phyloP scores from a whole-genome alignment of 306 rosid genomes.

The Senna siamea region DNA sequence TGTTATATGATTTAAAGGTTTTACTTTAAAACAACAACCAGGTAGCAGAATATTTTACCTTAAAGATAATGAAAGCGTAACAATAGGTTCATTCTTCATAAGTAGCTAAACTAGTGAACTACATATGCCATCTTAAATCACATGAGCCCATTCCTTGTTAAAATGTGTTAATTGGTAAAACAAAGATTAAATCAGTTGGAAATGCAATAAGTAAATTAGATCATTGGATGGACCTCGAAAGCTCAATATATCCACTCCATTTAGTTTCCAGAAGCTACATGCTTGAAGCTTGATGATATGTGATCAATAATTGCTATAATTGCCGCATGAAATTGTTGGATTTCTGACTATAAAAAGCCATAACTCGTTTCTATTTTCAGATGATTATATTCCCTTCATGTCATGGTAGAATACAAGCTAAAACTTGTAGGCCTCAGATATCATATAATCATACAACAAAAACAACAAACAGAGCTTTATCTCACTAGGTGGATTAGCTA shows the following conservation, averaged over 20 bases:
- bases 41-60: constrained; percentile 7
- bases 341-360: constrained; percentile 8
- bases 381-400: constrained; percentile 2
- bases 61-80: not conserved
- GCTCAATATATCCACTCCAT: constrained; percentile 22
- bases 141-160: not conserved
- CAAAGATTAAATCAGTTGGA: not conserved
- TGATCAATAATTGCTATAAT: constrained; percentile 10
- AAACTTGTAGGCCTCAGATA: constrained; percentile 13
- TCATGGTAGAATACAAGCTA: constrained; percentile 21
- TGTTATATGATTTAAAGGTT: not conserved
- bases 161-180: constrained; percentile 12
- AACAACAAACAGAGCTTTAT: too few species aligned
- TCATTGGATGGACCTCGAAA: not conserved
- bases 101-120: constrained; percentile 8
- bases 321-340: constrained; percentile 13
- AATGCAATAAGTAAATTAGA: constrained; percentile 17
- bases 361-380: constrained; percentile 21
- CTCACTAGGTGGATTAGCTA: too few species aligned
- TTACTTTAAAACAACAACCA: not conserved
- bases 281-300: constrained; percentile 24
- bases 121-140: constrained; percentile 21
- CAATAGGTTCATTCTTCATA: constrained; percentile 12
- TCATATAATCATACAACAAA: too few species aligned
- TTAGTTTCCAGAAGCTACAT: constrained; percentile 17